Conservation (phyloP, 371 early-diverging fungal genomes). For the Apophysomyces elegans region DNA sequence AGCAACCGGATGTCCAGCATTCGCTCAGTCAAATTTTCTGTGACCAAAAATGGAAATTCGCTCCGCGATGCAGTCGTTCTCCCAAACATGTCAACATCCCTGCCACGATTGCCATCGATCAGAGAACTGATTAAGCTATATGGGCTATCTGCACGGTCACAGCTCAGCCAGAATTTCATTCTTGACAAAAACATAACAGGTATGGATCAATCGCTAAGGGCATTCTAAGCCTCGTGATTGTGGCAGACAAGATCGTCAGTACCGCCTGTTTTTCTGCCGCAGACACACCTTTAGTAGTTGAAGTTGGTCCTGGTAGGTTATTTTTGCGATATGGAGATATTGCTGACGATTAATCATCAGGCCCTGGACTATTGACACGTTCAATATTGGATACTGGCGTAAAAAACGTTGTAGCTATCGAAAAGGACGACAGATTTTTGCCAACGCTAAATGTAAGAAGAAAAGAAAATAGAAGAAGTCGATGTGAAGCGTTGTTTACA, state of each 20-base stretch:
- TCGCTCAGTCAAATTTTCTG: no score
- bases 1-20: no score
- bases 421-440: conserved; percentile 78
- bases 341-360: conserved; percentile 23
- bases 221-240: conserved; percentile 3
- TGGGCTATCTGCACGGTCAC: conserved; percentile 73
- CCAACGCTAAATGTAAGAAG: conserved; percentile 65
- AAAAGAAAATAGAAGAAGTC: neutral
- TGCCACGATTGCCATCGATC: conserved; percentile 66
- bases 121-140: conserved; percentile 80
- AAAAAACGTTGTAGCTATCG: conserved; percentile 71
- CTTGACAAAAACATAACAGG: conserved; percentile 86
- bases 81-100: neutral
- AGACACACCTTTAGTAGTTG: conserved; percentile 71
- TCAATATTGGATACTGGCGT: conserved; percentile 77
- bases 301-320: conserved; percentile 81
- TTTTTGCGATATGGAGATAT: neutral
- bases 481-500: no score
- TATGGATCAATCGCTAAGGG: conserved; percentile 19
- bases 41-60: no score
- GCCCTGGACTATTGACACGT: conserved; percentile 81
- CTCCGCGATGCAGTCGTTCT: no score
- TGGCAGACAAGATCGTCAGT: conserved; percentile 71
- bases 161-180: conserved; percentile 85
- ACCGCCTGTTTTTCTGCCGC: conserved; percentile 57